These are phyloP conservation scores for Gossypium anomalum DNA, from an alignment of 345 rosid genomes.

Conservation along the genomic window DNA sequence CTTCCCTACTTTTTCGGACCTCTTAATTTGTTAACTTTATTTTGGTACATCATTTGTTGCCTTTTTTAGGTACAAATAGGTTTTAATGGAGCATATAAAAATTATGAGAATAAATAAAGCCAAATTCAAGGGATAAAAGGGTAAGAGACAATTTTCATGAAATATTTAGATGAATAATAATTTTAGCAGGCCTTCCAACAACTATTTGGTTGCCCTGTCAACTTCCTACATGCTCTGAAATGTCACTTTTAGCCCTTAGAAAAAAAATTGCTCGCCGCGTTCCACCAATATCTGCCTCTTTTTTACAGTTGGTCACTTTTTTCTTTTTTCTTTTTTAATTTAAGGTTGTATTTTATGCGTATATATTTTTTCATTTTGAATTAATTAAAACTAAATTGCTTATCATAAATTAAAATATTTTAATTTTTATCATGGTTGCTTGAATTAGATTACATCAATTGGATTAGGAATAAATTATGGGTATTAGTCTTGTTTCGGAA, in stretches of 20 bases:
- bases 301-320: neutral
- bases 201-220: constrained; percentile 44
- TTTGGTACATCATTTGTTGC: neutral
- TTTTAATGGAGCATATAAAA: neutral
- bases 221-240: constrained; percentile 32
- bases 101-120: neutral
- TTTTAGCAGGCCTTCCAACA: constrained; percentile 31
- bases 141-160: neutral
- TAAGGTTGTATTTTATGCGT: too few species aligned
- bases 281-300: neutral
- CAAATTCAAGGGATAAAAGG: neutral
- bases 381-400: too few species aligned
- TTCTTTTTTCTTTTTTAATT: too few species aligned
- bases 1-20: neutral
- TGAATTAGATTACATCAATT: too few species aligned
- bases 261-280: neutral
- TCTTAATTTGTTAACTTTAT: neutral
- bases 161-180: neutral
- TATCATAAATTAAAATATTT: too few species aligned
- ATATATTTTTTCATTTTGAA: too few species aligned
- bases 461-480: rapidly evolving
- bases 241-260: constrained; percentile 31
- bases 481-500: too few species aligned
- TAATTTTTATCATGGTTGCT: too few species aligned
- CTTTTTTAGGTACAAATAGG: neutral